phyloP scores from a whole-genome alignment of 345 rosid genomes.

The Zanthoxylum bungeanum region DNA sequence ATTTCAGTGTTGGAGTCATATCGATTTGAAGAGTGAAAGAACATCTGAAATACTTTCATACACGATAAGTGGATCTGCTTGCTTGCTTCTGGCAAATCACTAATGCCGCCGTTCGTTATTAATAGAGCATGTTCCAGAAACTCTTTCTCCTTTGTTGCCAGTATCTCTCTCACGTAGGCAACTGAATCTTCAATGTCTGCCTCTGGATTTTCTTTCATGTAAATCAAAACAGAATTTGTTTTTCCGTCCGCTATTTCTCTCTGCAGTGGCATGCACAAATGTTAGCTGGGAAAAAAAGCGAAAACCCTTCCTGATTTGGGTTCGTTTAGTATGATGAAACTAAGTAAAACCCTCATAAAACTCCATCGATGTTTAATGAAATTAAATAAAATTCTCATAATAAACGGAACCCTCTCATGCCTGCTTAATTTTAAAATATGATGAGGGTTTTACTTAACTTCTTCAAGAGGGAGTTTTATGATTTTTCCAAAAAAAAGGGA shows the following conservation, averaged over 20 bases:
- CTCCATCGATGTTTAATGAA: no score
- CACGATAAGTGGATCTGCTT: constrained; percentile 42
- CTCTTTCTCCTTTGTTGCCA: constrained; percentile 33
- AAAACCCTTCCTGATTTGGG: no score
- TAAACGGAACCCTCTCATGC: no score
- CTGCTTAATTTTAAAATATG: no score
- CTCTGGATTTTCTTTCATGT: constrained; percentile 34
- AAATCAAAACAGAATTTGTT: constrained; percentile 39
- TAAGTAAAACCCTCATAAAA: no score
- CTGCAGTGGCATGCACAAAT: constrained; percentile 18
- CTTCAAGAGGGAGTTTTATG: no score
- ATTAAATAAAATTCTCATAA: no score
- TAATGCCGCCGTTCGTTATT: constrained; percentile 28
- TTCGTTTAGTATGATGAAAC: no score
- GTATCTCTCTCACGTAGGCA: constrained; percentile 25
- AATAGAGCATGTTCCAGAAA: constrained; percentile 37
- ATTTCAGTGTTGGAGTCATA: constrained; percentile 36
- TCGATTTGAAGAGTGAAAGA: constrained; percentile 43
- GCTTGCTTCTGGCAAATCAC: constrained; percentile 33
- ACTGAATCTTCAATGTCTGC: constrained; percentile 36
- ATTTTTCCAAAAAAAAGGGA: no score
- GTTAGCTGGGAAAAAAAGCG: background rate
- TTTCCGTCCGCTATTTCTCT: constrained; percentile 50
- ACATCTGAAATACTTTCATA: constrained; percentile 43
- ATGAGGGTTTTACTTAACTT: no score